Base-by-base conservation (phyloP, 129 eudicot species). In the Sambucus nigra region DNA sequence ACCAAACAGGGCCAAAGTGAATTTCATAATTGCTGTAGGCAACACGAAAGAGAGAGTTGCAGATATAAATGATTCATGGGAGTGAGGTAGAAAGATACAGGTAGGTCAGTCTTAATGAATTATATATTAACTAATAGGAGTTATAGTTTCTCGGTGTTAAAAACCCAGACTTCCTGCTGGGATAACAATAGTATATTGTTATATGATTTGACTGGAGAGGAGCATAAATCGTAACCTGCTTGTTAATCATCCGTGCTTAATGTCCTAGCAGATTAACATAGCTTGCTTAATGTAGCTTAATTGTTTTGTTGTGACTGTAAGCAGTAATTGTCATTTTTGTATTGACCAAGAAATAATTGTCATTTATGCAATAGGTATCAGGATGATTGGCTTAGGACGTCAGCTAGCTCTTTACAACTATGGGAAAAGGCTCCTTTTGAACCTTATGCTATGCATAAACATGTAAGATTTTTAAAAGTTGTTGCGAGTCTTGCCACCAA, bases 351-450 rank as follows among this genome's bases (percentile, higher is more conserved):
- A 11, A 42, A 44, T 28, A 32, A 51, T 51, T 28, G 50, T 51
- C 1, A 53, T 63, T 45, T 55, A 51, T 75, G 63, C 47, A 45
- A 63, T 69, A 92, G 99, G 73, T 92, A 92, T 69, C 99, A 92
- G 71, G 99, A 92, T 80, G 99, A 92, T 75, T 92, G 99, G 99
- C 85, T 92, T 13, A 92, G 86, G 76, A 82, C 83, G 44, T 78
- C 99, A 29, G 83, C 96, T 0, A 77, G 75, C 76, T 79, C 94
- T 55, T 79, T 92, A 38, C 96, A 92, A 42, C 68, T 71, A 52
- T 92, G 99, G 99, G 99, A 92, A 52, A 92, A 92, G 76, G 99
- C 94, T 59, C 99, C 99, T 59, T 64, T 92, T 68, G 99, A 92
- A 72, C 99, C 99, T 17, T 92, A 92, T 47, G 99, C 99, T 24